Conservation (phyloP, 1,139 yeast genomes). For the Diutina mesorugosa region DNA sequence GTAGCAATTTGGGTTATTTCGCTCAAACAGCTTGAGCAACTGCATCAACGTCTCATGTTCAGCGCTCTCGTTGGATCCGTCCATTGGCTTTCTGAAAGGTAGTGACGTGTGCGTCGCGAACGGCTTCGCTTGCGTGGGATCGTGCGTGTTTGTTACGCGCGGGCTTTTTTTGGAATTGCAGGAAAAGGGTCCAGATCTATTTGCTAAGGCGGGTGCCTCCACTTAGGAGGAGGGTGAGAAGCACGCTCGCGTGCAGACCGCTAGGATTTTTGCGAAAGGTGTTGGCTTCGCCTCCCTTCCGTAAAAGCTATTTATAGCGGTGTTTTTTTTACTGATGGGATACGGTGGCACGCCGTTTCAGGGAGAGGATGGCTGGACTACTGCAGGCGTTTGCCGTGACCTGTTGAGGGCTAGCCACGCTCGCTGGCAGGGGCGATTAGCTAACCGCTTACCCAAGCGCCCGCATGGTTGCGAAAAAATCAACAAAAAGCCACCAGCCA, state of each 20-base stretch:
- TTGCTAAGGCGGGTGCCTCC: background rate
- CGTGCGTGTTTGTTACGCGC: background rate
- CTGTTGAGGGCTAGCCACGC: too few species aligned
- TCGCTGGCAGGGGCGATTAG: background rate
- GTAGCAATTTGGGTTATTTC: background rate
- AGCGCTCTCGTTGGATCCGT: background rate
- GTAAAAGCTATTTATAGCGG: too few species aligned
- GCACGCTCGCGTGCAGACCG: background rate
- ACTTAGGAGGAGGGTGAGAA: too few species aligned
- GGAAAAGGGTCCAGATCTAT: background rate
- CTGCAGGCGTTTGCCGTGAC: too few species aligned
- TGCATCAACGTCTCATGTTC: background rate
- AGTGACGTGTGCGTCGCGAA: background rate
- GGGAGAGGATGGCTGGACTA: background rate
- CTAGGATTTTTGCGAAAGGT: too few species aligned
- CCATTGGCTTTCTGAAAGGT: background rate
- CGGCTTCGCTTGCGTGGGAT: background rate
- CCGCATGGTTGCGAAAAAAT: background rate
- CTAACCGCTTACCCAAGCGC: background rate
- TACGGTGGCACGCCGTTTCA: too few species aligned
- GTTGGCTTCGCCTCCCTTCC: background rate
- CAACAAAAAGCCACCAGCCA: background rate
- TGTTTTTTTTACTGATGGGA: too few species aligned
- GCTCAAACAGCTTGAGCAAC: background rate
- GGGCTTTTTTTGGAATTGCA: background rate